A percentile compares a stretch with the other conserved stretches of the same genome.
These are phyloP conservation scores for Pseudodiploospora longispora DNA, from an alignment of 2,329 filamentous ascomycete species.

Conservation along the genomic window DNA sequence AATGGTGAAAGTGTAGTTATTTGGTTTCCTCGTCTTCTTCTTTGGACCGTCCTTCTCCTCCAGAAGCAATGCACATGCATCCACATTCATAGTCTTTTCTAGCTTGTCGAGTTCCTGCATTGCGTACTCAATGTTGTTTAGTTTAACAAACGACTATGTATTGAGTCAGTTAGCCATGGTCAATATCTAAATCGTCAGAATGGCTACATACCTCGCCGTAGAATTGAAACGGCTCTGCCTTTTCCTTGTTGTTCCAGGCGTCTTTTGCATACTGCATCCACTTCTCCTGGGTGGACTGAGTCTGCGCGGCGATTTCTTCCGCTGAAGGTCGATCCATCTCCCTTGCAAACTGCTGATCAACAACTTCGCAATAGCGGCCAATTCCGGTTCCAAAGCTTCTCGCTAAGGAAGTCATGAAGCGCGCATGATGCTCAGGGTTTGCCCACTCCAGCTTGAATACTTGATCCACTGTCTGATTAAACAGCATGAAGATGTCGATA, in stretches of 20 bases:
- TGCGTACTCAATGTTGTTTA: conserved; percentile 96
- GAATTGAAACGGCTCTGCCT: conserved; percentile 94
- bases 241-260: conserved; percentile 84
- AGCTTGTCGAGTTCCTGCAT: conserved; percentile 87
- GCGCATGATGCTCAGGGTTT: conserved; percentile 85
- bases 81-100: conserved; percentile 83
- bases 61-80: conserved; percentile 78
- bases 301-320: conserved; percentile 71
- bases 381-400: conserved; percentile 79
- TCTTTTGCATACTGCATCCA: conserved; percentile 92
- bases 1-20: conserved; percentile 95
- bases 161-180: neutral
- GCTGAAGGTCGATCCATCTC: conserved; percentile 92
- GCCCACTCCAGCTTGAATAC: conserved; percentile 84
- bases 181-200: neutral
- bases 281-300: conserved; percentile 80
- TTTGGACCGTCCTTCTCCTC: conserved; percentile 64
- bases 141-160: conserved; percentile 80
- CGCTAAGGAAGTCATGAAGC: conserved; percentile 91
- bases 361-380: conserved; percentile 80
- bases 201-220: conserved; percentile 65
- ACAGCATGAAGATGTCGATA: conserved; percentile 87
- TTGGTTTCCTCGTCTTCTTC: conserved; percentile 56
- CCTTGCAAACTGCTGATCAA: conserved; percentile 75
- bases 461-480: conserved; percentile 85